Evolutionary conservation across 352 stramenopile genomes (phyloP), one percentile per base, ranked within the genome.

Genomic region (Aphanomyces invadans): DNA sequence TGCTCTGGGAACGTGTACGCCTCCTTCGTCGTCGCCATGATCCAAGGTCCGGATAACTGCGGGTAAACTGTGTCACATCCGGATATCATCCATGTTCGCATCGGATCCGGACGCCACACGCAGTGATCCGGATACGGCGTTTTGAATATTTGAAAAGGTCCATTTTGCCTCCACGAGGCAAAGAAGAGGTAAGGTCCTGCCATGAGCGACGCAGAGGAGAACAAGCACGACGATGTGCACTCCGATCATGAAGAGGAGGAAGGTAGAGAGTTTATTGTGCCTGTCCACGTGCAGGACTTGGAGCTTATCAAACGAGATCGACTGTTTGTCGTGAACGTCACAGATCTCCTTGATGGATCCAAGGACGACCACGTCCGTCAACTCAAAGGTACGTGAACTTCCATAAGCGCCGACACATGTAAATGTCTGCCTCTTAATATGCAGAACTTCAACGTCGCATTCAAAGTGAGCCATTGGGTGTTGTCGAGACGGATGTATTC

Each of bases 1-100:
- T 90, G 90, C 69, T 93, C 85, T 3, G 85, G 85, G 72, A 90
- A 93, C 57, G 77, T 75, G 71, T 91, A 93, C 31, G 29, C 3
- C 4, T 19, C 23, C 44, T 28, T 28, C 42, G 21, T 57, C 10
- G 49, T 38, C 49, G 29, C 19, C 11, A 32, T 1, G 17, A 57
- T 19, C 9, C 15, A 31, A 57, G 7, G 49, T 11, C 19, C 21
- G 28, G 28, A 54, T 54, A 11, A n/a, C n/a, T n/a, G n/a, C n/a
- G n/a, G n/a, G n/a, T n/a, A n/a, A n/a, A n/a, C n/a, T n/a, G n/a
- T n/a, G n/a, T n/a, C n/a, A n/a, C n/a, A 55, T 55, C 25, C 48
- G 25, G 29, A 55, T 29, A 55, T 55, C 29, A 33, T 55, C 48
- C 36, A 15, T 42, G 15, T 42, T 42, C 36, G 7, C 36, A n/a